A percentile compares a stretch with the other conserved stretches of the same genome.
These are phyloP conservation scores for Amborella trichopoda DNA, from an alignment of 164 flowering plant genomes.

Conservation along the genomic window DNA sequence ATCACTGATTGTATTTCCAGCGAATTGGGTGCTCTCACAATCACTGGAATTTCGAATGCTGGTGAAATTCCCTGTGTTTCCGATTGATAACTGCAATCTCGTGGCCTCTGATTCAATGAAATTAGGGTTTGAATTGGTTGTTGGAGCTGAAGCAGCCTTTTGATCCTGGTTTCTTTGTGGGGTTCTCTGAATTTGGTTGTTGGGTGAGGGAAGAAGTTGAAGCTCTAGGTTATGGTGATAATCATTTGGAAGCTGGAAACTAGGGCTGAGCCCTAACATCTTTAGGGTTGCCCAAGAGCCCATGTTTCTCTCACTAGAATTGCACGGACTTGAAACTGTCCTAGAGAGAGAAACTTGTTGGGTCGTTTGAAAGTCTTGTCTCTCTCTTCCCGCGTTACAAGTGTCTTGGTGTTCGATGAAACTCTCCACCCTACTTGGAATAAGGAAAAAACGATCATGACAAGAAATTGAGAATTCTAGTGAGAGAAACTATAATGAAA, in stretches of 20 bases:
- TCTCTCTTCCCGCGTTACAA: conserved; percentile 45
- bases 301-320: conserved; percentile 66
- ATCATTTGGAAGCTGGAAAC: no score
- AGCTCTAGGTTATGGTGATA: conserved; percentile 51
- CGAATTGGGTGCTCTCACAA: conserved; percentile 11
- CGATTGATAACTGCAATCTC: conserved; percentile 67
- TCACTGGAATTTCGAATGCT: no score
- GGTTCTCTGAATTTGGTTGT: no score
- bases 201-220: conserved; percentile 40
- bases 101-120: conserved; percentile 39
- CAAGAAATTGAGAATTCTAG: no score
- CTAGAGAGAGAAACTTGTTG: conserved; percentile 49
- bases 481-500: no score
- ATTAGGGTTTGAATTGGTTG: conserved; percentile 11
- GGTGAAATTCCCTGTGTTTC: no score
- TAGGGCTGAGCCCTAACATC: neutral
- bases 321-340: conserved; percentile 76
- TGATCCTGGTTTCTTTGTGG: no score
- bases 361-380: conserved; percentile 27
- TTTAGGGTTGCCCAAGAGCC: conserved; percentile 18
- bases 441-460: no score
- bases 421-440: conserved; percentile 94
- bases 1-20: conserved; percentile 6
- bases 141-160: conserved; percentile 5
- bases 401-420: conserved; percentile 96